These are phyloP conservation scores for slime mould (Dictyostelium discoideum) DNA, from an alignment of 78 protist species.

Conservation along the genomic window DNA sequence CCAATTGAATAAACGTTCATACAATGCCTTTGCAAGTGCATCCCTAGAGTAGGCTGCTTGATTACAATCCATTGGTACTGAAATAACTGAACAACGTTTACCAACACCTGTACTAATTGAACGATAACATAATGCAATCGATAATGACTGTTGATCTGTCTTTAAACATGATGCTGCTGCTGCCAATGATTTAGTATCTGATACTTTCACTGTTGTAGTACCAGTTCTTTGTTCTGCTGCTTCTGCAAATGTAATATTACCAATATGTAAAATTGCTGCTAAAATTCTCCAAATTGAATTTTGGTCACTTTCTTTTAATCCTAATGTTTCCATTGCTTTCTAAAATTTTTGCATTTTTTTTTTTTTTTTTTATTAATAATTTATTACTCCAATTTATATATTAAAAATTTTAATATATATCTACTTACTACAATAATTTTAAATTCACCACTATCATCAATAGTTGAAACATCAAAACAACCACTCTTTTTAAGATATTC, in stretches of 20 bases:
- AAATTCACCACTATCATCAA: constrained; percentile 85
- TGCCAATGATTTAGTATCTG: constrained; percentile 17
- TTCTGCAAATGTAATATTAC: constrained; percentile 85
- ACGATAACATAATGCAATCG: constrained; percentile 69
- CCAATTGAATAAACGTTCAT: constrained; percentile 88
- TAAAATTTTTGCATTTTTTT: background rate
- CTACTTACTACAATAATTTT: constrained; percentile 33
- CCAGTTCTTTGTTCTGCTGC: constrained; percentile 50
- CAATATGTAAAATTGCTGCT: constrained; percentile 88
- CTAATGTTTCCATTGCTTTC: constrained; percentile 85
- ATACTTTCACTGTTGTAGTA: constrained; percentile 10
- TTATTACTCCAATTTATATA: too few species aligned
- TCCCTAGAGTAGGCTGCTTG: constrained; percentile 84
- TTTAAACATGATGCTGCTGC: constrained; percentile 73
- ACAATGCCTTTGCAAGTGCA: constrained; percentile 91
- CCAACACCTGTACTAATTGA: constrained; percentile 84
- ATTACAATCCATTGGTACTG: constrained; percentile 72
- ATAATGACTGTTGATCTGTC: constrained; percentile 10
- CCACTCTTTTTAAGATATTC: constrained; percentile 60
- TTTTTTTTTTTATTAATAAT: too few species aligned
- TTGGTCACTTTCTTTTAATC: constrained; percentile 75
- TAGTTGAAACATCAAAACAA: constrained; percentile 82
- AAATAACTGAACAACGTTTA: constrained; percentile 55
- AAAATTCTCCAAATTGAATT: constrained; percentile 67
- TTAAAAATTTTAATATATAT: background rate